Percentiles rank a stretch among this genome's conserved stretches.
These are phyloP conservation scores for Spongiforma sp. DNA, from an alignment of 1,284 basidiomycete species.

Conservation along the genomic window DNA sequence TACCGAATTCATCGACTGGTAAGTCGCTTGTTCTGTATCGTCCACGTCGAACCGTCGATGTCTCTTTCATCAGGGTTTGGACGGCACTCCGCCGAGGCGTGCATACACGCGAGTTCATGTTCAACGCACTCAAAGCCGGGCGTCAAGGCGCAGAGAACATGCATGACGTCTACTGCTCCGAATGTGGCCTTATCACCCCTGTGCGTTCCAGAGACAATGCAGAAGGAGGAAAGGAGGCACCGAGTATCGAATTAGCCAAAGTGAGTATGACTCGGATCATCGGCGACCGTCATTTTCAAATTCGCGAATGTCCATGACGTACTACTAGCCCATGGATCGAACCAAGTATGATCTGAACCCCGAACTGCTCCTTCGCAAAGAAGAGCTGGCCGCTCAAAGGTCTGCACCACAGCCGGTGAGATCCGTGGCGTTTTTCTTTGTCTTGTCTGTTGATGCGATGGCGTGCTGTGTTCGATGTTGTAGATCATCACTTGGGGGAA, in stretches of 20 bases:
- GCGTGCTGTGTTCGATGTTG: background rate
- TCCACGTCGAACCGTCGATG: background rate
- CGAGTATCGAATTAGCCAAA: conserved; percentile 16
- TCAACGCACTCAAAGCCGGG: conserved; percentile 21
- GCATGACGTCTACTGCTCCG: conserved; percentile 29
- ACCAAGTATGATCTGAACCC: conserved; percentile 21
- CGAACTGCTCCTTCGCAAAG: conserved; percentile 11
- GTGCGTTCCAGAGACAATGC: conserved; percentile 20
- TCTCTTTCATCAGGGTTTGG: conserved; percentile 18
- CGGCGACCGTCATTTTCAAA: background rate
- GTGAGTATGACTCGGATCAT: conserved; percentile 3
- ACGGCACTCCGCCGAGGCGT: conserved; percentile 24
- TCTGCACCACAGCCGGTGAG: conserved; percentile 4
- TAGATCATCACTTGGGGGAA: conserved; percentile 12
- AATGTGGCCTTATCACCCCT: conserved; percentile 19
- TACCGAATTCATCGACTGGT: conserved; percentile 26
- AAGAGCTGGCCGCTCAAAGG: background rate
- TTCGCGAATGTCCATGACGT: background rate
- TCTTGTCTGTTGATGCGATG: background rate
- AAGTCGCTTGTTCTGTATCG: background rate
- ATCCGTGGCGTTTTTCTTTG: background rate
- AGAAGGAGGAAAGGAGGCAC: conserved; percentile 21
- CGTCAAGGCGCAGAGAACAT: conserved; percentile 24
- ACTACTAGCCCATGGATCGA: conserved; percentile 18
- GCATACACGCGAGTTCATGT: conserved; percentile 26